These are phyloP conservation scores for Sungouiella thailandica DNA, from an alignment of 805 yeast genomes.

Conservation along the genomic window DNA sequence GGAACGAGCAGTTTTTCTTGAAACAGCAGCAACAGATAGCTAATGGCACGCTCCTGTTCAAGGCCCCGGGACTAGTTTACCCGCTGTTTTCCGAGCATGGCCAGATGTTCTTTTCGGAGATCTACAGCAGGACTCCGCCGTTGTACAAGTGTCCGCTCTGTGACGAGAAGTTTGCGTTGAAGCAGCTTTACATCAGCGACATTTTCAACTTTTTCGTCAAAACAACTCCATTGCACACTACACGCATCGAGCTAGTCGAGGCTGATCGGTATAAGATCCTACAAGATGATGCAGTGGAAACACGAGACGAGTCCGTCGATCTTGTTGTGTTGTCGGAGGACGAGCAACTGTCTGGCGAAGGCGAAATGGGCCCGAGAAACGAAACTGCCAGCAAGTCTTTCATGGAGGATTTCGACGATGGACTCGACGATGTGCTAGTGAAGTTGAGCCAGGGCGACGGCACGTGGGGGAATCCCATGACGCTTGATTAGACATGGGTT, in stretches of 20 bases:
- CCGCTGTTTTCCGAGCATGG: slow-evolving; percentile 16
- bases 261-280: slow-evolving; percentile 30
- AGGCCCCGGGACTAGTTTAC: slow-evolving; percentile 8
- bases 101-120: slow-evolving; percentile 14
- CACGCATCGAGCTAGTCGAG: slow-evolving; percentile 32
- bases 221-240: slow-evolving; percentile 30
- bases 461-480: slow-evolving; percentile 37
- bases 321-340: slow-evolving; percentile 27
- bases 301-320: slow-evolving; percentile 13
- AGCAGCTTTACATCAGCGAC: slow-evolving; percentile 33
- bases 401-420: slow-evolving; percentile 21
- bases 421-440: slow-evolving; percentile 25
- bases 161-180: slow-evolving; percentile 28
- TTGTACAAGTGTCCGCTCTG: slow-evolving; percentile 38
- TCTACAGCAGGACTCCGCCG: slow-evolving; percentile 19
- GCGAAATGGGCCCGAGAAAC: slow-evolving; percentile 6
- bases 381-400: slow-evolving; percentile 1
- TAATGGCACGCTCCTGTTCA: slow-evolving; percentile 6
- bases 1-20: slow-evolving; percentile 10
- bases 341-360: slow-evolving; percentile 22
- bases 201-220: slow-evolving; percentile 38
- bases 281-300: slow-evolving; percentile 18
- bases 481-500: slow-evolving; percentile 31
- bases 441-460: slow-evolving; percentile 25
- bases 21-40: slow-evolving; percentile 11